Percentiles rank a stretch among this genome's conserved stretches.
Evolutionary conservation across 1,284 basidiomycete genomes (phyloP).

Genomic region (Sporisorium reilianum): DNA sequence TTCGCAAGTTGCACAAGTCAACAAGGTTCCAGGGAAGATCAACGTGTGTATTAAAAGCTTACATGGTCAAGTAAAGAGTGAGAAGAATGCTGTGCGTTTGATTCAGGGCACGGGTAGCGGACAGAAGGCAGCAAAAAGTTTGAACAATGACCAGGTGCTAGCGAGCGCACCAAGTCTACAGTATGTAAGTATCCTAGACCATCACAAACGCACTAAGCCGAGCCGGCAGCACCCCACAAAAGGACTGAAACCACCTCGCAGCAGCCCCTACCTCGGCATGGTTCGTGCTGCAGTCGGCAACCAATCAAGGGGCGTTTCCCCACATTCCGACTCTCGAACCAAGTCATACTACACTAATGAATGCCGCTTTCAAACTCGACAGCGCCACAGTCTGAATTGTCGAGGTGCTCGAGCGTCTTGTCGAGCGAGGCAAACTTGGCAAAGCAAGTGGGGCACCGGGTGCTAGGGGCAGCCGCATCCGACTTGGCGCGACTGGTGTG

Average conservation of each 20-base stretch:
- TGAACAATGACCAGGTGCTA: too few relatives aligned
- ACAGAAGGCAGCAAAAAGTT: too few relatives aligned
- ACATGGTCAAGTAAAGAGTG: too few relatives aligned
- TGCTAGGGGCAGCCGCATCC: constrained; percentile 24
- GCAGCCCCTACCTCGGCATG: background rate
- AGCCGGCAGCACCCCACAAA: too few relatives aligned
- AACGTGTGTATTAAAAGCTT: too few relatives aligned
- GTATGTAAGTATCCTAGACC: too few relatives aligned
- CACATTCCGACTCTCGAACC: background rate
- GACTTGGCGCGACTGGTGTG: constrained; percentile 28
- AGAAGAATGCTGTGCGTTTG: too few relatives aligned
- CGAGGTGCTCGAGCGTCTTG: constrained; percentile 33
- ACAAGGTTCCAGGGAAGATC: too few relatives aligned
- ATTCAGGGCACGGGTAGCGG: too few relatives aligned
- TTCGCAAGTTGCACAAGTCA: too few relatives aligned
- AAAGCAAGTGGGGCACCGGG: constrained; percentile 42
- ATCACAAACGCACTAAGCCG: too few relatives aligned
- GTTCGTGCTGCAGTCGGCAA: background rate
- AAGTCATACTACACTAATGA: constrained; percentile 2
- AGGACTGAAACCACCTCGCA: background rate
- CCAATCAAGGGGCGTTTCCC: background rate
- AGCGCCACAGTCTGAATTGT: constrained; percentile 41
- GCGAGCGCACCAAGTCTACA: too few relatives aligned
- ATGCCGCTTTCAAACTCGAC: constrained; percentile 47
- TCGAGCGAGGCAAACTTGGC: constrained; percentile 33